These are phyloP conservation scores for Trichoderma sp. DNA, from an alignment of 2,329 filamentous ascomycete genomes.

Conservation along the genomic window DNA sequence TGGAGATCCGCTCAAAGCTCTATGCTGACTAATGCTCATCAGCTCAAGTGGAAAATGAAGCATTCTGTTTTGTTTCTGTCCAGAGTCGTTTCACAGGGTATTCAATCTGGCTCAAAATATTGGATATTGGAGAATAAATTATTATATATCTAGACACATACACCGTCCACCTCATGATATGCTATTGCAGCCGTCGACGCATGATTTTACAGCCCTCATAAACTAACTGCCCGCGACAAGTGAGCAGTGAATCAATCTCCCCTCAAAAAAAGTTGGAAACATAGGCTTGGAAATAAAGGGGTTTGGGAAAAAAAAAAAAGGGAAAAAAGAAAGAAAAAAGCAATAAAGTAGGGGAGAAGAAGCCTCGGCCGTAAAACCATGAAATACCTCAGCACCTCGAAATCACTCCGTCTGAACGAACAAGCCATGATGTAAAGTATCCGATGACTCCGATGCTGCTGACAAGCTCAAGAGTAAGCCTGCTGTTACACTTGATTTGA, in stretches of 20 bases:
- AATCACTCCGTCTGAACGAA: slow-evolving; percentile 26
- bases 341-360: neutral
- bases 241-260: neutral
- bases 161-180: neutral
- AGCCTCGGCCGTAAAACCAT: neutral
- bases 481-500: slow-evolving; percentile 61
- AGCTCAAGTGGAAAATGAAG: neutral
- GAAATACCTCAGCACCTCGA: neutral
- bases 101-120: neutral
- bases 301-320: neutral
- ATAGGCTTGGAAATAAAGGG: neutral
- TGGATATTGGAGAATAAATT: neutral
- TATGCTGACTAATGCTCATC: neutral
- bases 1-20: neutral
- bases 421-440: slow-evolving; percentile 64
- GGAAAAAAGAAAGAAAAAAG: neutral
- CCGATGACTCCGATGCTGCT: slow-evolving; percentile 72
- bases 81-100: neutral
- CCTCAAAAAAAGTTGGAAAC: neutral
- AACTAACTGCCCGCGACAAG: neutral
- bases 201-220: neutral
- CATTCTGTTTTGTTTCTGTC: neutral
- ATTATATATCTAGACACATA: slow-evolving; percentile 5
- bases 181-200: neutral
- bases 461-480: slow-evolving; percentile 68